Evolutionary conservation across 805 yeast species (phyloP), one percentile per base, ranked within the genome.

Genomic region (Blastobotrys americana): DNA sequence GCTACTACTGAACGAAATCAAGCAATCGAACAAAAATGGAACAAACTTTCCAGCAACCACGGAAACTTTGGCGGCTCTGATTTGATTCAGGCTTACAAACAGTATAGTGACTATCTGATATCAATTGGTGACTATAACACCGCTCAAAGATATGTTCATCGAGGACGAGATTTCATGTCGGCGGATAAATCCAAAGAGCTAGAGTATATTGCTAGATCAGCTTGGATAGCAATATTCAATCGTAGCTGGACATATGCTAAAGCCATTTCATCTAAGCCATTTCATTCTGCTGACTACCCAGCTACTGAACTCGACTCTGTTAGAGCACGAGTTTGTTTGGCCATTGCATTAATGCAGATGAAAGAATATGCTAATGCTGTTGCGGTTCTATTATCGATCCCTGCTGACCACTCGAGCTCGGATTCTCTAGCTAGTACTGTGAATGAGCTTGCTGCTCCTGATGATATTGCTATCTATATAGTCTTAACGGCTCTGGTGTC

Each of bases 401-500:
- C 31, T 8, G 31, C 31, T 13, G 31, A 25, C 8, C 10, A 34
- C 17, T 10, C 18, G 37, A n/a, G 20, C 6, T 17, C 19, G 5
- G 37, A 34, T 8, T 19, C 16, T n/a, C 4, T 19, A 19, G 18
- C n/a, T 5, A 19, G 18, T 21, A 21, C 16, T 4, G 21, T 34
- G 21, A 34, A 37, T 16, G 16, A 5, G 3, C 20, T 37, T 3
- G 35, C 36, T 15, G 15, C 41, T 3, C 13, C 13, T 8, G 16
- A 17, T 16, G 49, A 45, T 21, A 10, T 51, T 4, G 46, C 46
- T n/a, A 37, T 43, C 6, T 49, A 49, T 31, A 46, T 43, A 33
- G 44, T 49, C 9, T 20, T 49, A 20, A 39, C 46, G 21, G 55
- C 49, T 5, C 37, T 51, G 39, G 55, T 51, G 4, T 34, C 51